These are phyloP conservation scores for Onygenales sp. DNA, from an alignment of 2,329 filamentous ascomycete genomes.

Conservation along the genomic window DNA sequence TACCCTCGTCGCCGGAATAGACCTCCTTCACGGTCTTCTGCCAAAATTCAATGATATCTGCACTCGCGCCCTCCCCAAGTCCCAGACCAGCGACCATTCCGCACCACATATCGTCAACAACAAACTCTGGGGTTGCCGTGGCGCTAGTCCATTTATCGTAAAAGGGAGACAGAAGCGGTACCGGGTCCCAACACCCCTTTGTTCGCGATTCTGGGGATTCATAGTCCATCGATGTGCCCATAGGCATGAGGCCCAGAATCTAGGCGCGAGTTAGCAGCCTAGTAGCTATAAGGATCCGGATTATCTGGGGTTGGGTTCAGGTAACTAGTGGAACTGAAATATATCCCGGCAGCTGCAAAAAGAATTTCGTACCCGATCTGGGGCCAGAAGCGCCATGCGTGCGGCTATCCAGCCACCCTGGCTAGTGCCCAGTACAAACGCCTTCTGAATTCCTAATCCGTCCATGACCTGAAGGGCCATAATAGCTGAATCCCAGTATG, in stretches of 20 bases:
- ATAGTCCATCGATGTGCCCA: slow-evolving; percentile 44
- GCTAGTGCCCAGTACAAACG: slow-evolving; percentile 42
- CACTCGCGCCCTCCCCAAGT: slow-evolving; percentile 33
- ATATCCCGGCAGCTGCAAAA: too few species aligned
- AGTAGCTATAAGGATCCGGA: neutral
- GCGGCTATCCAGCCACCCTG: slow-evolving; percentile 46
- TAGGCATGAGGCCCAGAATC: slow-evolving; percentile 42
- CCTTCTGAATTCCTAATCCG: slow-evolving; percentile 33
- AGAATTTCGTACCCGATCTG: slow-evolving; percentile 30
- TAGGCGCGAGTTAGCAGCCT: slow-evolving; percentile 11
- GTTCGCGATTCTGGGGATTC: slow-evolving; percentile 35
- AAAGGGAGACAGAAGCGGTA: slow-evolving; percentile 21
- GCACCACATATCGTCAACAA: slow-evolving; percentile 32
- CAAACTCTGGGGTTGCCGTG: slow-evolving; percentile 32
- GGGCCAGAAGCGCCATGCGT: slow-evolving; percentile 44
- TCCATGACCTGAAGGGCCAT: slow-evolving; percentile 49
- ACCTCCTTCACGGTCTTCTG: slow-evolving; percentile 32
- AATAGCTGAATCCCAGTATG: slow-evolving; percentile 46
- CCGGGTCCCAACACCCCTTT: slow-evolving; percentile 42
- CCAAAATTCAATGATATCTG: slow-evolving; percentile 36
- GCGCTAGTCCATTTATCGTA: slow-evolving; percentile 34
- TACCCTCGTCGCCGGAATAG: slow-evolving; percentile 42
- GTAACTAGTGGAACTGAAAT: too few species aligned
- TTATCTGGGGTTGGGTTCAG: too few species aligned
- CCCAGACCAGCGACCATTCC: slow-evolving; percentile 39